Evolutionary conservation across 768 basidiomycete genomes (phyloP).

Genomic region (Tulasnella sp.): DNA sequence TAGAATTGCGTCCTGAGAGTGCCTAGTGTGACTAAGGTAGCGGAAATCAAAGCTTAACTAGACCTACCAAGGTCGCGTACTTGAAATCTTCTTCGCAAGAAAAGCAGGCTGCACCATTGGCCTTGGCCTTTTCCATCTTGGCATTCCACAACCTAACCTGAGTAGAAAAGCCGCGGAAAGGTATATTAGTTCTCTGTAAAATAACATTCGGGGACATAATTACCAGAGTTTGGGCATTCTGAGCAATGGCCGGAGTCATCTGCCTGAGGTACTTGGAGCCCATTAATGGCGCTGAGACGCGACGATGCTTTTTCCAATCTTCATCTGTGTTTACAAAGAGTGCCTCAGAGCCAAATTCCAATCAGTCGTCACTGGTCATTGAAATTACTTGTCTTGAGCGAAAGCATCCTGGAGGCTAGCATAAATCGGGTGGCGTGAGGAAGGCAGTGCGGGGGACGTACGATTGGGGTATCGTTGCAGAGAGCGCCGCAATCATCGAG

Average conservation of each 20-base stretch:
- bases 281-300: neutral
- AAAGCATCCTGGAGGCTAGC: neutral
- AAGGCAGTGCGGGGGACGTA: neutral
- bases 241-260: neutral
- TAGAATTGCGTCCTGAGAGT: neutral
- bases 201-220: neutral
- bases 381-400: neutral
- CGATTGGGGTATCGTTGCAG: neutral
- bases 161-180: neutral
- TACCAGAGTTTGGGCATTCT: constrained; percentile 1
- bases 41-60: neutral
- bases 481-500: neutral
- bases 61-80: neutral
- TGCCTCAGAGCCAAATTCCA: neutral
- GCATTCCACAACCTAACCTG: neutral
- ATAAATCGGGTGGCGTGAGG: neutral
- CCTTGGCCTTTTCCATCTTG: neutral
- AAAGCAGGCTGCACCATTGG: constrained; percentile 2
- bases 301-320: neutral
- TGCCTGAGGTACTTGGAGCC: neutral
- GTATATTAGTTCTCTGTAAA: neutral
- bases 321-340: neutral
- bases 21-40: neutral
- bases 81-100: constrained; percentile 1
- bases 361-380: neutral